Conservation (phyloP, 106 monocot species). For the Triglochin maritima region DNA sequence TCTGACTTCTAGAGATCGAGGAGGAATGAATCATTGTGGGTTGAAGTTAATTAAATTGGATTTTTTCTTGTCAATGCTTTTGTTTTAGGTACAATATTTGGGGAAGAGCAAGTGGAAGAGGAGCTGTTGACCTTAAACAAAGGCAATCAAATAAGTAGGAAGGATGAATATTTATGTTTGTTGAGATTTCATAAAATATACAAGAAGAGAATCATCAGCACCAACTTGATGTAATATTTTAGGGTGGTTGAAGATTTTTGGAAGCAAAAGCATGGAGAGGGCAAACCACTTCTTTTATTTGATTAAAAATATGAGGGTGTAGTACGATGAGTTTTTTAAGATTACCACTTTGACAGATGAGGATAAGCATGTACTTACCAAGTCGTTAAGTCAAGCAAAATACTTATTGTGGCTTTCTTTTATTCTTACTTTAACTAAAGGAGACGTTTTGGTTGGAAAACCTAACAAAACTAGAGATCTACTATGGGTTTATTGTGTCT, state of each 20-base stretch:
- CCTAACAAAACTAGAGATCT: neutral
- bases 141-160: neutral
- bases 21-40: too few relatives aligned
- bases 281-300: neutral
- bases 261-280: neutral
- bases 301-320: neutral
- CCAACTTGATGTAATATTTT: neutral
- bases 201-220: neutral
- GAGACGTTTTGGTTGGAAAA: neutral
- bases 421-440: neutral
- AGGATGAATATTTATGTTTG: neutral
- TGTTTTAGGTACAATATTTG: neutral
- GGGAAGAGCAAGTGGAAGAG: neutral
- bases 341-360: neutral
- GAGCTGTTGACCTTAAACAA: constrained; percentile 1
- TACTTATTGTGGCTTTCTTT: neutral
- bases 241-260: neutral
- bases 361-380: neutral
- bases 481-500: neutral
- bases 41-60: neutral
- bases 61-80: neutral
- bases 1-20: too few relatives aligned
- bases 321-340: neutral
- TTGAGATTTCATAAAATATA: neutral
- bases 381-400: neutral